phyloP scores from a whole-genome alignment of 164 flowering plant species.

The Cinnamomum micranthum region DNA sequence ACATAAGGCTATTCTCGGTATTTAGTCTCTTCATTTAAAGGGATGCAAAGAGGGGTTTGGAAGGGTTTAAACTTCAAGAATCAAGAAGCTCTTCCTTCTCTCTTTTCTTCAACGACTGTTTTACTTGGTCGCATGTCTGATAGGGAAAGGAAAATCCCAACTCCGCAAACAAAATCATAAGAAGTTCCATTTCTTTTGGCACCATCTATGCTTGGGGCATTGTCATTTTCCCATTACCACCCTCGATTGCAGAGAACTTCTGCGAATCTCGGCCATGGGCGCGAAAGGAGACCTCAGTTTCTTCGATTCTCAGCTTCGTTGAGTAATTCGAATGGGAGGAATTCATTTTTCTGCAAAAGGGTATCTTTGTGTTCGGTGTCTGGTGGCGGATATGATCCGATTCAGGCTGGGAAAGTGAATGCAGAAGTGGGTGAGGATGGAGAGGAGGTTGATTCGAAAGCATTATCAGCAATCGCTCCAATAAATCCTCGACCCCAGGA shows the following conservation, averaged over 20 bases:
- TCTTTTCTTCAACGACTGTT: too few relatives aligned
- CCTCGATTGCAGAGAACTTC: conserved; percentile 11
- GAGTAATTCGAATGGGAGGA: conserved; percentile 25
- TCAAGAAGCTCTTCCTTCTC: too few relatives aligned
- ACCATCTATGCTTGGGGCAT: conserved; percentile 38
- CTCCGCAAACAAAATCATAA: too few relatives aligned
- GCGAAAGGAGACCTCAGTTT: conserved; percentile 23
- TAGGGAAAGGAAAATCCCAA: too few relatives aligned
- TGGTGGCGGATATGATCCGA: conserved; percentile 38
- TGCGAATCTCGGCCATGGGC: conserved; percentile 18
- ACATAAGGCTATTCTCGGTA: too few relatives aligned
- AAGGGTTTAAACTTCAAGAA: too few relatives aligned
- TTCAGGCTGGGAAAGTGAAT: conserved; percentile 31
- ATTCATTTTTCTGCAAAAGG: conserved; percentile 23
- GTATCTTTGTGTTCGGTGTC: conserved; percentile 73
- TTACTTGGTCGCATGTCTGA: too few relatives aligned
- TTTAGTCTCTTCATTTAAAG: too few relatives aligned
- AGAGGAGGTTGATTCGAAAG: conserved; percentile 39
- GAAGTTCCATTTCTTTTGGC: too few relatives aligned
- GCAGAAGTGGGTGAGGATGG: conserved; percentile 19
- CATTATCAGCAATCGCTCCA: conserved; percentile 63
- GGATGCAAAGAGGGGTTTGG: too few relatives aligned
- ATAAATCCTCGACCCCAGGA: conserved; percentile 72
- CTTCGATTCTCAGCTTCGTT: conserved; percentile 36
- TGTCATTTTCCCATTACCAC: conserved; percentile 29